phyloP scores from a whole-genome alignment of 768 basidiomycete genomes.

The Termitomyces titanicus region DNA sequence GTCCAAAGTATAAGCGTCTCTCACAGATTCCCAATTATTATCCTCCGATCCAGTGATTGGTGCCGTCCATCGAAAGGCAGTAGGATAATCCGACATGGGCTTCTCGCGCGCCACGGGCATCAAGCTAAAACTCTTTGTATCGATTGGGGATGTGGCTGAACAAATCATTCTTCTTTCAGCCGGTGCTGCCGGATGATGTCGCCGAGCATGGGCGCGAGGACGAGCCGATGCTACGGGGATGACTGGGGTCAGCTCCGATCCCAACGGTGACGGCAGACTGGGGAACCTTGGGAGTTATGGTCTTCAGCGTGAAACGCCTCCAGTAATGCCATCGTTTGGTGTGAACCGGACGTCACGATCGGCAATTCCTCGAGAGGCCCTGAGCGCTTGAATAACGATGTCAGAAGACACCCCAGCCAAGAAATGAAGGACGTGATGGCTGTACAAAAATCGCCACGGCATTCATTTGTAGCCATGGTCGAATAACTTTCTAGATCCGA shows the following conservation, averaged over 20 bases:
- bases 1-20: neutral
- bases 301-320: conserved; percentile 2
- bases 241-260: neutral
- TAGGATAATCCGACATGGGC: conserved; percentile 5
- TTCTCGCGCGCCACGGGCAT: neutral
- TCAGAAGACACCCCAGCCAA: conserved; percentile 5
- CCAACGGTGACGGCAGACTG: neutral
- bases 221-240: neutral
- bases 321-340: conserved; percentile 8
- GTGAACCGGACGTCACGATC: conserved; percentile 6
- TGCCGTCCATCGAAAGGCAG: conserved; percentile 2
- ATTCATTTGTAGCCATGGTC: conserved; percentile 6
- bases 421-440: conserved; percentile 11
- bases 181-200: neutral
- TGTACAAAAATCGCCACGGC: neutral
- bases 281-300: neutral
- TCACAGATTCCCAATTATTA: neutral
- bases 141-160: neutral
- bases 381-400: conserved; percentile 1
- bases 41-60: neutral
- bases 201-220: neutral
- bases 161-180: neutral
- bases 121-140: neutral
- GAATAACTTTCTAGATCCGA: neutral
- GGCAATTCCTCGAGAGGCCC: conserved; percentile 8